phyloP scores from a whole-genome alignment of 345 rosid species.

The Streptanthus diversifolius region DNA sequence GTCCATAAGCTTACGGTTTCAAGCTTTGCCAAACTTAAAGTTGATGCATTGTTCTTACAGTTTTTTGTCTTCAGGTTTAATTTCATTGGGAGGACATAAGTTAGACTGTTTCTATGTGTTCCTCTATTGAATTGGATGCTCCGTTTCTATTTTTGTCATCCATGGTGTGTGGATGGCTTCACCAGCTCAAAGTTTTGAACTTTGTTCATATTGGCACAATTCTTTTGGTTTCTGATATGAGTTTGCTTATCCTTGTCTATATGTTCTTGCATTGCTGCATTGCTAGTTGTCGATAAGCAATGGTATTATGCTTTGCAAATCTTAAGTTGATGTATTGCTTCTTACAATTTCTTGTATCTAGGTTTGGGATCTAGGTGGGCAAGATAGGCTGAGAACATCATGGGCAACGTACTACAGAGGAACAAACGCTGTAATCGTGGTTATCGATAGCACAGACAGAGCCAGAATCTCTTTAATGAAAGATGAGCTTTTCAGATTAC shows the following conservation, averaged over 20 bases:
- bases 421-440: conserved; percentile 76
- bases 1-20: not conserved
- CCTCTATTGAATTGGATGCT: not conserved
- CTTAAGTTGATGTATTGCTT: not conserved
- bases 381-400: conserved; percentile 81
- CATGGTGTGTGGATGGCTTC: not conserved
- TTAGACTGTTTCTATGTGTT: not conserved
- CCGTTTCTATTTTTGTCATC: not conserved
- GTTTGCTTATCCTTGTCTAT: not conserved
- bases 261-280: not conserved
- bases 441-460: conserved; percentile 90
- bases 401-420: conserved; percentile 98
- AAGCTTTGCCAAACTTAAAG: not conserved
- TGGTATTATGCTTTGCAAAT: not conserved
- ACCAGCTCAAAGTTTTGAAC: not conserved
- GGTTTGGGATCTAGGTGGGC: conserved; percentile 98
- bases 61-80: conserved; percentile 47
- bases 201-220: not conserved
- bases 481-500: conserved; percentile 73
- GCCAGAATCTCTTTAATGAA: conserved; percentile 78
- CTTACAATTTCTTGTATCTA: conserved; percentile 20
- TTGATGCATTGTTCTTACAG: not conserved
- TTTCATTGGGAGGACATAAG: not conserved
- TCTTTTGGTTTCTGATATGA: not conserved
- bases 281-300: not conserved